phyloP scores from a whole-genome alignment of 495 filamentous ascomycete genomes.

The Neurospora sp. region DNA sequence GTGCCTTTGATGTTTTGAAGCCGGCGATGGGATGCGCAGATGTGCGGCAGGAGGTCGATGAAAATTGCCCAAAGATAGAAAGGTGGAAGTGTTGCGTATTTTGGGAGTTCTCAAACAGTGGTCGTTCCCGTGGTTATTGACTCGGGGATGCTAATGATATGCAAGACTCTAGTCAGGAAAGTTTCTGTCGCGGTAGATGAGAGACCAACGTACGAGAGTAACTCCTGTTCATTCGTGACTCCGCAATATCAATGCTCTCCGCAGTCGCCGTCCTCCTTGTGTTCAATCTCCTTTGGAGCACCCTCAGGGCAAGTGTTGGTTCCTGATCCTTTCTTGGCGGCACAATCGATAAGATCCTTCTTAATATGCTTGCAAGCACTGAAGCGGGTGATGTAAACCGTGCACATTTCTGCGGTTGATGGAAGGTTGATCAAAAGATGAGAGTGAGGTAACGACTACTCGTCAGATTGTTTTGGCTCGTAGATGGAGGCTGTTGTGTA shows the following conservation, averaged over 20 bases:
- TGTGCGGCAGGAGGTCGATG: not conserved
- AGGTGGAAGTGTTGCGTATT: not conserved
- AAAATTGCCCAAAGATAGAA: not conserved
- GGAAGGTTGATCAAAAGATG: not conserved
- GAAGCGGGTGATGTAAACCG: not conserved
- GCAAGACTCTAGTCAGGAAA: not conserved
- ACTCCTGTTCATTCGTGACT: not conserved
- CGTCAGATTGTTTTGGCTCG: not conserved
- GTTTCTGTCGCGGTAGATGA: not conserved
- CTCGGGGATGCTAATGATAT: not conserved
- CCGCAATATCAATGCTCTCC: not conserved
- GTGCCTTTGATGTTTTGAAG: not conserved
- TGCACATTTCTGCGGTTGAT: not conserved
- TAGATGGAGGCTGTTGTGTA: not conserved
- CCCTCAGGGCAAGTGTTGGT: not conserved
- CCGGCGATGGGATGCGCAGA: not conserved
- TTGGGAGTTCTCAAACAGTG: not conserved
- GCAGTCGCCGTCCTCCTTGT: not conserved
- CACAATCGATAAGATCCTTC: not conserved
- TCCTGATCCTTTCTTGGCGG: not conserved
- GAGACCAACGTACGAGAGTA: not conserved
- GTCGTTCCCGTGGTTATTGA: not conserved
- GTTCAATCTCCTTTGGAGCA: not conserved
- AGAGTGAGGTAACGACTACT: not conserved
- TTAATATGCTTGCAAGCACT: not conserved